These are phyloP conservation scores for Aspergillus cejpii DNA, from an alignment of 2,329 filamentous ascomycete genomes.

Conservation along the genomic window DNA sequence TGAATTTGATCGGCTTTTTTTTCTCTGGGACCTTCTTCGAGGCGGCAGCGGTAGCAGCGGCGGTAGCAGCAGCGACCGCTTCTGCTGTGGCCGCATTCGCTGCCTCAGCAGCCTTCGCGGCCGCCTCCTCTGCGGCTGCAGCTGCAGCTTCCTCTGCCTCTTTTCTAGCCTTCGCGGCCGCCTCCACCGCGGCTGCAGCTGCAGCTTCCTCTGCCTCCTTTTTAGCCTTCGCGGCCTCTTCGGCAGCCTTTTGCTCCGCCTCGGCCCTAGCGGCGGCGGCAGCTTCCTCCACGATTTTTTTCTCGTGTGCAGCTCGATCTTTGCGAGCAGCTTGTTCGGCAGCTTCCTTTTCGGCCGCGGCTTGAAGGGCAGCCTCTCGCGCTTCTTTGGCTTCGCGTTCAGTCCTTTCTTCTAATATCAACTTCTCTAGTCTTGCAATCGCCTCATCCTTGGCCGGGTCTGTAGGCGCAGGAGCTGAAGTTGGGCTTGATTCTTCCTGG, in stretches of 20 bases:
- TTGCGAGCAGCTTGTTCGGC: slow-evolving; percentile 28
- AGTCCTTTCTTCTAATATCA: slow-evolving; percentile 45
- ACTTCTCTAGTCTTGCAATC: slow-evolving; percentile 56
- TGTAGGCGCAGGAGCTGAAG: slow-evolving; percentile 29
- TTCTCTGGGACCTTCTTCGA: slow-evolving; percentile 44
- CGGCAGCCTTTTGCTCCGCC: slow-evolving; percentile 41
- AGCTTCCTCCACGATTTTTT: slow-evolving; percentile 40
- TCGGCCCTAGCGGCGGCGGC: slow-evolving; percentile 46
- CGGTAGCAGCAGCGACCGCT: slow-evolving; percentile 30
- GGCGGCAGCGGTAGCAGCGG: slow-evolving; percentile 29
- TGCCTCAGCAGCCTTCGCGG: not conserved
- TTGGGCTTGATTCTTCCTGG: slow-evolving; percentile 23
- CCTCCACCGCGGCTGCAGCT: slow-evolving; percentile 30
- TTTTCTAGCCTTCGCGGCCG: no score
- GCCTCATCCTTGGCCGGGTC: slow-evolving; percentile 52
- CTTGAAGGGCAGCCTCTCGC: slow-evolving; percentile 36
- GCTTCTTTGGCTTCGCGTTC: slow-evolving; percentile 37
- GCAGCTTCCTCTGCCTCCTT: slow-evolving; percentile 35
- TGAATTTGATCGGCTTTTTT: slow-evolving; percentile 76
- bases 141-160: no score
- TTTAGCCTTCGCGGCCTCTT: slow-evolving; percentile 41
- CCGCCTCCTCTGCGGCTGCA: slow-evolving; percentile 27
- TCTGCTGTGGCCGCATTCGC: slow-evolving; percentile 24
- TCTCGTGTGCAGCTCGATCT: slow-evolving; percentile 37
- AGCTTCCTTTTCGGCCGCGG: slow-evolving; percentile 49